phyloP scores from a whole-genome alignment of 176 grass and related monocot genomes.

The Triticum turgidum region DNA sequence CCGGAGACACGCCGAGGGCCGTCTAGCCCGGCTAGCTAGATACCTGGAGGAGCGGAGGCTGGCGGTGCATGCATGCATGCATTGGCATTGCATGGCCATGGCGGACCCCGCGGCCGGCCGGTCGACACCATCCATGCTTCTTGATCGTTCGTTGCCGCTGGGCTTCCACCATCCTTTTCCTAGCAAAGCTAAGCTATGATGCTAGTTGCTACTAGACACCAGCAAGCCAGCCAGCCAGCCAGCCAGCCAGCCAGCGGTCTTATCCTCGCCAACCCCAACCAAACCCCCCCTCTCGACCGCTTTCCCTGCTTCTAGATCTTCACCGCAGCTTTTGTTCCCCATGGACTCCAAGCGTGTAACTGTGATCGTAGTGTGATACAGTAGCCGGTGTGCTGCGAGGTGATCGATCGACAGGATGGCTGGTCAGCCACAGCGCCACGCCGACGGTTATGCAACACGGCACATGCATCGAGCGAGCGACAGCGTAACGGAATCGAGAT shows the following conservation, averaged over 20 bases:
- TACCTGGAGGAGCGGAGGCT: not conserved
- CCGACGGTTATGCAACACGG: slow-evolving; percentile 17
- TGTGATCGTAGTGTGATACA: not conserved
- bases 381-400: not conserved
- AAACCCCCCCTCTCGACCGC: not conserved
- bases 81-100: not conserved
- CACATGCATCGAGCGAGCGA: not conserved
- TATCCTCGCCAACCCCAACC: slow-evolving; percentile 28
- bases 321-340: not conserved
- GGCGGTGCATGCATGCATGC: not conserved
- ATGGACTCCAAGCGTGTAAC: not conserved
- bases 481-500: not conserved
- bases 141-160: not conserved
- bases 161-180: not conserved
- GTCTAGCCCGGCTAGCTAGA: not conserved
- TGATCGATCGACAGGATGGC: not conserved
- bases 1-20: slow-evolving; percentile 15
- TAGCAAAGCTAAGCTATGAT: not conserved
- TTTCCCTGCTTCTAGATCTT: not conserved
- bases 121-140: not conserved
- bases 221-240: not conserved
- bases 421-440: not conserved
- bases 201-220: not conserved
- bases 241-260: not conserved
- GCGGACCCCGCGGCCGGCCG: not conserved